Conservation (phyloP, 2,329 filamentous ascomycete species). For the Aureobasidium sp. region DNA sequence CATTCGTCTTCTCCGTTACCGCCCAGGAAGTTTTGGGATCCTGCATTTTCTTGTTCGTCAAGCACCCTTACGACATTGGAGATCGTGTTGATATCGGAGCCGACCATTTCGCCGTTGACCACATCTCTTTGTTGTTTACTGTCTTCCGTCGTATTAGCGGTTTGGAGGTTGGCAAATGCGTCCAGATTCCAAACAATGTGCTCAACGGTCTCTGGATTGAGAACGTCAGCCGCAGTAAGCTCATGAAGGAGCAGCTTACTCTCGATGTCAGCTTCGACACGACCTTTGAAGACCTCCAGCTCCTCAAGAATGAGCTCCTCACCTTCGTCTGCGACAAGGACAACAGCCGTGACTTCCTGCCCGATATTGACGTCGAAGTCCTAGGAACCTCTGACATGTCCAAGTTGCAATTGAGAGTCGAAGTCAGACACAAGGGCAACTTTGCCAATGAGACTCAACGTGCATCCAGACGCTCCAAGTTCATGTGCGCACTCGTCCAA, state of each 20-base stretch:
- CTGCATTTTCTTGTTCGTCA: conserved; percentile 97
- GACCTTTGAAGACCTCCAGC: conserved; percentile 78
- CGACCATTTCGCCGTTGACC: conserved; percentile 72
- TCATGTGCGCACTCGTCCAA: conserved; percentile 86
- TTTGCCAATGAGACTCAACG: conserved; percentile 67
- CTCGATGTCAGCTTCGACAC: conserved; percentile 81
- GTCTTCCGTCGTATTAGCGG: conserved; percentile 79
- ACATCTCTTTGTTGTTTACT: conserved; percentile 88
- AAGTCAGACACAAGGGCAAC: conserved; percentile 74
- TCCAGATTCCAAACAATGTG: conserved; percentile 80
- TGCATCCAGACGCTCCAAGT: conserved; percentile 77
- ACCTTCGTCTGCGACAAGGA: conserved; percentile 74
- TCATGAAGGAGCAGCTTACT: conserved; percentile 79
- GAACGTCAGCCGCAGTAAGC: conserved; percentile 82
- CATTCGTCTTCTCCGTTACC: conserved; percentile 89
- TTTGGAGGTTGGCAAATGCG: conserved; percentile 55
- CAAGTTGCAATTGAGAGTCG: conserved; percentile 74
- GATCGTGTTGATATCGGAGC: conserved; percentile 78
- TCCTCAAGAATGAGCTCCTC: conserved; percentile 76
- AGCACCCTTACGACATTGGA: conserved; percentile 94
- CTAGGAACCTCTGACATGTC: conserved; percentile 74
- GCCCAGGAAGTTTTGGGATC: conserved; percentile 94
- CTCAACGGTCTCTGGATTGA: conserved; percentile 93
- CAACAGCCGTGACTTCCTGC: conserved; percentile 85
- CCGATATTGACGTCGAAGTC: conserved; percentile 71